Evolutionary conservation across 2,329 filamentous ascomycete genomes (phyloP), one percentile per base, ranked within the genome.

Genomic region (Xylariaceae sp.): DNA sequence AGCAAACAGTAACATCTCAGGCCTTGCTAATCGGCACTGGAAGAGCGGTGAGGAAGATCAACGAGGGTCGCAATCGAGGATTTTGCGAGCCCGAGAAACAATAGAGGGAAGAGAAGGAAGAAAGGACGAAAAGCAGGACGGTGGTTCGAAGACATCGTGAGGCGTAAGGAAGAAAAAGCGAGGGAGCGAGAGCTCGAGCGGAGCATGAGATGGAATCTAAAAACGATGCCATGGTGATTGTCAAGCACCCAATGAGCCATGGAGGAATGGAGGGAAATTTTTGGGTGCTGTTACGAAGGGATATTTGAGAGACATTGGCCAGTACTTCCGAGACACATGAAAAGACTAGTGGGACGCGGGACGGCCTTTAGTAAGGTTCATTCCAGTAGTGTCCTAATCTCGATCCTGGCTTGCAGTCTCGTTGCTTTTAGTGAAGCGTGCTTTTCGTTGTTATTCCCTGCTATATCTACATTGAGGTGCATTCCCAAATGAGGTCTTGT

Each of bases 201-300:
- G 55, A 21, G 23, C 18, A 4, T 13, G 5, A 35, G 27, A 24
- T 58, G 64, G 60, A 60, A 61, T 63, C 53, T 46, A 47, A 42
- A 53, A 40, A 21, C 44, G 50, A 56, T 57, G 37, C 36, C 49
- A 23, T 40, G 52, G 56, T 51, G 47, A 62, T 55, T 42, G 40
- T 46, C 48, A 32, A 45, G 35, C 20, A 40, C n/a, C n/a, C n/a
- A n/a, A n/a, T 21, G 10, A 36, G 15, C 21, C 37, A 27, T 27
- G 39, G 48, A 61, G 59, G 64, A 67, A 67, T 66, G 65, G 20
- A 57, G 55, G 49, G 51, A 21, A 27, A n/a, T 15, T 50, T 23
- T 30, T 23, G 27, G 16, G 20, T 7, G 4, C 23, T 15, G 10
- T 41, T 26, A 33, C n/a, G 43, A 40, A 6, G 13, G 32, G 35